A percentile compares a stretch with the other conserved stretches of the same genome.
phyloP scores from a whole-genome alignment of 1,284 basidiomycete species.

The Blastosporella zonata region DNA sequence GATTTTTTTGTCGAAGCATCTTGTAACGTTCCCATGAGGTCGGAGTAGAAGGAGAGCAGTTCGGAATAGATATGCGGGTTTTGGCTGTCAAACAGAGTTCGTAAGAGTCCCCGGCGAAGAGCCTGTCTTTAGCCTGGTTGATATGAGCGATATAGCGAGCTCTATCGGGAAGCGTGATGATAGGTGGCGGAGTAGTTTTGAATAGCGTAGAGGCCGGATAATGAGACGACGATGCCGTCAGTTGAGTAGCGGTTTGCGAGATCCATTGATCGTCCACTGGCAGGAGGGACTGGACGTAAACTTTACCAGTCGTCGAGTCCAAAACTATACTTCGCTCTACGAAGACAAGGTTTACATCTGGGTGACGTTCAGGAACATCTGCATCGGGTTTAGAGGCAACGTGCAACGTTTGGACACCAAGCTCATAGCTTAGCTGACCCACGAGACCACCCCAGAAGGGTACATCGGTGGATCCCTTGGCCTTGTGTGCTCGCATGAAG shows the following conservation, averaged over 20 bases:
- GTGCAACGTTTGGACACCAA: constrained; percentile 57
- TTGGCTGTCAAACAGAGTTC: constrained; percentile 92
- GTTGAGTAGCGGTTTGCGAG: constrained; percentile 31
- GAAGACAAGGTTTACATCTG: constrained; percentile 71
- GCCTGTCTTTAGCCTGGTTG: constrained; percentile 68
- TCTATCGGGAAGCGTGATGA: constrained; percentile 52
- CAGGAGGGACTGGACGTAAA: constrained; percentile 64
- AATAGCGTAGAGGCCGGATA: constrained; percentile 11
- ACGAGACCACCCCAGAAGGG: constrained; percentile 81
- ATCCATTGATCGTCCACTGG: constrained; percentile 62
- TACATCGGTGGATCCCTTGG: constrained; percentile 44
- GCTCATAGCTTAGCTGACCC: constrained; percentile 72
- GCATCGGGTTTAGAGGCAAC: constrained; percentile 31
- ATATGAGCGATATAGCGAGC: constrained; percentile 72
- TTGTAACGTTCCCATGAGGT: constrained; percentile 75
- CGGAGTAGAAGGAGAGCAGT: constrained; percentile 33
- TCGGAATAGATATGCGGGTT: constrained; percentile 49
- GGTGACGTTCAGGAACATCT: constrained; percentile 36
- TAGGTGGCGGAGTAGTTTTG: constrained; percentile 23
- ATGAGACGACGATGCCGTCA: constrained; percentile 22
- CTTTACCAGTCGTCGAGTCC: constrained; percentile 46
- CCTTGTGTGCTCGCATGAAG: constrained; percentile 58
- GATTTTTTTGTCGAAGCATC: constrained; percentile 72
- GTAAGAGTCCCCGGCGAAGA: constrained; percentile 91
- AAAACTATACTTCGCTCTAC: constrained; percentile 73